phyloP scores from a whole-genome alignment of 768 basidiomycete species.

The Gymnopilus junonius region DNA sequence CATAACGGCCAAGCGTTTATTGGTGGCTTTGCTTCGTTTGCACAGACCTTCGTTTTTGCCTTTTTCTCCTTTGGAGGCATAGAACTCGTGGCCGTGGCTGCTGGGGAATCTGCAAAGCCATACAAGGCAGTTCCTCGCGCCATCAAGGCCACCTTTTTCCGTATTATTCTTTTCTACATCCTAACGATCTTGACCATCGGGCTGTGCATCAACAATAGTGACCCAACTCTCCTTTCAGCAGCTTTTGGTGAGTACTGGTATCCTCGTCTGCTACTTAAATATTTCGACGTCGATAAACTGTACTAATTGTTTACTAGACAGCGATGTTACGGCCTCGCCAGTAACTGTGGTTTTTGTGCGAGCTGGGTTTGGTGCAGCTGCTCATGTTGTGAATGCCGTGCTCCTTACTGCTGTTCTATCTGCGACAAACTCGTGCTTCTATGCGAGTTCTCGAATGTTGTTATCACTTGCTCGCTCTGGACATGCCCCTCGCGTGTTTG shows the following conservation, averaged over 20 bases:
- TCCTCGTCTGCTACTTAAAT: background rate
- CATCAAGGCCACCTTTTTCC: constrained; percentile 70
- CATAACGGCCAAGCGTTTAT: constrained; percentile 54
- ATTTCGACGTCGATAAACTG: background rate
- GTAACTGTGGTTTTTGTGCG: constrained; percentile 65
- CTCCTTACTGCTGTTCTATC: constrained; percentile 67
- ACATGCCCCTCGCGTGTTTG: constrained; percentile 67
- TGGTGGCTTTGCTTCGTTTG: constrained; percentile 55
- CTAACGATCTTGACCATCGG: constrained; percentile 69
- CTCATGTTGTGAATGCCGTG: constrained; percentile 68
- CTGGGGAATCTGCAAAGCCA: constrained; percentile 68
- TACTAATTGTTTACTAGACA: constrained; percentile 32
- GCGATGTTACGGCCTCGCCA: constrained; percentile 60
- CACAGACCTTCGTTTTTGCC: constrained; percentile 66
- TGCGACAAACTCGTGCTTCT: constrained; percentile 69
- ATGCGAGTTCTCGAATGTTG: constrained; percentile 65
- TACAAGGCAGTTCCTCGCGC: constrained; percentile 66
- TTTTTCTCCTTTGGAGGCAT: constrained; percentile 75
- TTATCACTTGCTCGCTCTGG: constrained; percentile 65
- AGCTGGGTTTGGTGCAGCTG: constrained; percentile 66
- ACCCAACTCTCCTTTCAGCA: constrained; percentile 54
- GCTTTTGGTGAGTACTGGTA: constrained; percentile 39
- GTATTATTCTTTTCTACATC: constrained; percentile 68
- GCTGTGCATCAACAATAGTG: constrained; percentile 63
- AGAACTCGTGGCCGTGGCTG: constrained; percentile 75